phyloP scores from a whole-genome alignment of 345 rosid genomes.

The Acer yangbiense region DNA sequence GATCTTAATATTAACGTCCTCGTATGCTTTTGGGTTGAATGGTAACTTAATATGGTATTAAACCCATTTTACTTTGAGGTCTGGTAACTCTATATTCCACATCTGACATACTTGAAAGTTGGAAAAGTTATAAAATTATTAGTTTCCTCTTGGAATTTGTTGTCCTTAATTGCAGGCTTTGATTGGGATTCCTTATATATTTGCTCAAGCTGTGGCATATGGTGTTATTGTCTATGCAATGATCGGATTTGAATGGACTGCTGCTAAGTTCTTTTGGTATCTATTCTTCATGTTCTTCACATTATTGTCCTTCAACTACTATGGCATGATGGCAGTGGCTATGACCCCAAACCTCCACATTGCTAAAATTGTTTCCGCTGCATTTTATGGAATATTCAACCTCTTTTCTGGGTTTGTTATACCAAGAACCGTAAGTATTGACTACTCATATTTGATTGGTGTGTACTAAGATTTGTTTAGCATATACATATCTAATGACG shows the following conservation, averaged over 20 bases:
- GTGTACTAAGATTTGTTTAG: too few relatives aligned
- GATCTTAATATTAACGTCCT: not conserved
- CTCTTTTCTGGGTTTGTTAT: constrained; percentile 48
- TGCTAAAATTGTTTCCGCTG: constrained; percentile 33
- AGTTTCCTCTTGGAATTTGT: not conserved
- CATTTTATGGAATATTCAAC: constrained; percentile 45
- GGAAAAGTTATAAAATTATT: too few relatives aligned
- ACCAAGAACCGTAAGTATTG: constrained; percentile 39
- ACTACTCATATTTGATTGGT: too few relatives aligned
- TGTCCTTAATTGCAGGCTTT: constrained; percentile 27
- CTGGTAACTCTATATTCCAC: too few relatives aligned
- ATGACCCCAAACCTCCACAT: constrained; percentile 46
- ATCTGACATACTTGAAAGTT: too few relatives aligned
- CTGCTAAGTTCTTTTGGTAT: constrained; percentile 47
- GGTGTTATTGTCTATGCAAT: constrained; percentile 38
- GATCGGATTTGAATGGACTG: constrained; percentile 50
- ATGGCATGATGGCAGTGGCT: constrained; percentile 51
- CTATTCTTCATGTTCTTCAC: constrained; percentile 50
- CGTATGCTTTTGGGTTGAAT: constrained; percentile 39
- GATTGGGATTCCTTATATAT: constrained; percentile 44
- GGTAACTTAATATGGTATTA: not conserved
- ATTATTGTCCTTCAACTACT: constrained; percentile 48
- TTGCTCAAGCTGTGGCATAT: constrained; percentile 35
- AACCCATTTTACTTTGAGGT: not conserved
- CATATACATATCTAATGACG: too few relatives aligned